phyloP scores from a whole-genome alignment of 768 basidiomycete genomes.

The Antrodiella citrinella region DNA sequence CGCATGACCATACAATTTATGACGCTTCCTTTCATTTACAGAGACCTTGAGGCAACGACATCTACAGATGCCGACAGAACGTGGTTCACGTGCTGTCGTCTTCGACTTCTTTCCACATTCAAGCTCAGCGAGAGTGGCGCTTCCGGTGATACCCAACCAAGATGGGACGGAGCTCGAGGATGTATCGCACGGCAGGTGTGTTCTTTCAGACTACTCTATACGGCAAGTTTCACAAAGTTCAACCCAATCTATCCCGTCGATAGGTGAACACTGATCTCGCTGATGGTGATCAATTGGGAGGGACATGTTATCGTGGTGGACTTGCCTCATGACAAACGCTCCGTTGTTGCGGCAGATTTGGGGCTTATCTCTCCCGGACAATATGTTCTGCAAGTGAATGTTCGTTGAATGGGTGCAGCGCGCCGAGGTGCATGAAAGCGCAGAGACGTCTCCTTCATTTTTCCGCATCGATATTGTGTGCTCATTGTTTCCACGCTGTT shows the following conservation, averaged over 20 bases:
- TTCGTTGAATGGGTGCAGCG: no score
- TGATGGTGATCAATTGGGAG: neutral
- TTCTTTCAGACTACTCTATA: neutral
- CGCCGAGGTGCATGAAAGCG: no score
- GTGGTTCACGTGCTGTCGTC: neutral
- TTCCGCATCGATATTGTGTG: no score
- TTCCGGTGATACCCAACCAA: neutral
- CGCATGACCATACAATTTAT: neutral
- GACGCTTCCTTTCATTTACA: neutral
- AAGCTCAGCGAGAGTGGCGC: neutral
- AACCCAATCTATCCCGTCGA: no score
- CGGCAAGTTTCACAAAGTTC: no score
- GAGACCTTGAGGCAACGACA: neutral
- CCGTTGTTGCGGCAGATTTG: no score
- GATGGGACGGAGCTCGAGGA: neutral
- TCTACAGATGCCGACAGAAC: neutral
- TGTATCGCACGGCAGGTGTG: neutral
- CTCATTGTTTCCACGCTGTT: no score
- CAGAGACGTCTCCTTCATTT: no score
- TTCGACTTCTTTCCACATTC: neutral
- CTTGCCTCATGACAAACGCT: neutral
- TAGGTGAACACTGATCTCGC: no score
- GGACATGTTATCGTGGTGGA: neutral
- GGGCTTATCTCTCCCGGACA: no score
- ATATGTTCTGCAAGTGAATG: no score